Base-by-base conservation (phyloP, 495 filamentous ascomycete species). In the Saxophila tyrrhenica region DNA sequence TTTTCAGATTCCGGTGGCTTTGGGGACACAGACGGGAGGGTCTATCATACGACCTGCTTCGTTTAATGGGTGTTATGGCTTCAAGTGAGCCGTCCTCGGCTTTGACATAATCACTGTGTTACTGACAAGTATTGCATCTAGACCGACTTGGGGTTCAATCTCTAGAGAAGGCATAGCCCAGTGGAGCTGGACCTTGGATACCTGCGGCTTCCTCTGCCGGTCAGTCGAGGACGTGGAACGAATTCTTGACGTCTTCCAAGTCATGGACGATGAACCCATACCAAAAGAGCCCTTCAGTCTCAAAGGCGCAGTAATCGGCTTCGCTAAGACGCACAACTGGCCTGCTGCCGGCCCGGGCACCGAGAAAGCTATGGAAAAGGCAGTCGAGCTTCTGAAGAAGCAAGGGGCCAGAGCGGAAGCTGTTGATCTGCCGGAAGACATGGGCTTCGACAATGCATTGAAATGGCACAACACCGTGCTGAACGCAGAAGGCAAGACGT, bases 21-120 rank as follows among this genome's bases (percentile, higher is more conserved):
- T 78, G 7, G 75, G 74, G 0, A 73, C 75, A 0, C 76, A 79
- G 62, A 79, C 75, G 0, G 74, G 71, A 10, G 76, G 76, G 0
- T 72, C 67, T 25, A 63, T 56, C 9, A 58, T 67, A 42, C 72
- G 77, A 1, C 79, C 79, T 0, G 77, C 62, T 2, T 78, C 74
- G 0, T 81, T 73, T 62, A 77, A 75, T 50, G 75, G 76, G 25
- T 68, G 75, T 17, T 80, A 73, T 55, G 74, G 69, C 2, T 60
- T 80, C 23, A 82, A 82, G 59, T 50, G 29, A 39, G 48, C 29
- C 13, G 13, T 24, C 11, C 20, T 16, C 9, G 13, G 25, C 21
- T 13, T 21, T 48, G 8, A 13, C 20, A 23, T 23, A 25, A 5
- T 17, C 7, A 48, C 23, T 2, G 3, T 3, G 20, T 25, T 25